Evolutionary conservation across 768 basidiomycete species (phyloP).

Genomic region (Tephrocybe sp.): DNA sequence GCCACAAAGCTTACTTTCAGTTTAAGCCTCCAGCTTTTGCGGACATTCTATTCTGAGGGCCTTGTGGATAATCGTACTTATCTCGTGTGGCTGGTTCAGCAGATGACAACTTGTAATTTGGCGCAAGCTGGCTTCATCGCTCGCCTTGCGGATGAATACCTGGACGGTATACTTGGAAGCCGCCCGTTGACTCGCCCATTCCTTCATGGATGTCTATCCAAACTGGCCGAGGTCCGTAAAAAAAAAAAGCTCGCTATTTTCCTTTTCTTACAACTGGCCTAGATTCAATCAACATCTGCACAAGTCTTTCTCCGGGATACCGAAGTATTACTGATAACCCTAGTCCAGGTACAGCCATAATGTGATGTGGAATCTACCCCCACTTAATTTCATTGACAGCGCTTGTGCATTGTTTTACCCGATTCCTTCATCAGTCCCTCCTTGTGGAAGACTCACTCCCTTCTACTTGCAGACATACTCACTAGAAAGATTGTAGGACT

Average conservation of each 20-base stretch:
- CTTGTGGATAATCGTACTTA: constrained; percentile 78
- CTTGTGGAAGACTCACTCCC: constrained; percentile 56
- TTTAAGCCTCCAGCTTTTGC: constrained; percentile 62
- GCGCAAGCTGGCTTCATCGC: constrained; percentile 79
- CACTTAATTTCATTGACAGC: constrained; percentile 33
- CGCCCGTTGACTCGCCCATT: constrained; percentile 71
- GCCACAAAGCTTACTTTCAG: background rate
- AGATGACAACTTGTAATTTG: constrained; percentile 73
- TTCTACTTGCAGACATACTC: constrained; percentile 46
- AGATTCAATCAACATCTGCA: constrained; percentile 56
- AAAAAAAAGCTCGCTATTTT: background rate
- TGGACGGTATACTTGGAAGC: constrained; percentile 62
- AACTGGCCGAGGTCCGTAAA: constrained; percentile 57
- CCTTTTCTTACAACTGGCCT: background rate
- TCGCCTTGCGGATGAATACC: constrained; percentile 76
- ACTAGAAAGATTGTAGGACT: constrained; percentile 33
- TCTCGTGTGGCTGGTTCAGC: constrained; percentile 75
- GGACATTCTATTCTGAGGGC: constrained; percentile 77
- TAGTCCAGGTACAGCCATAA: constrained; percentile 53
- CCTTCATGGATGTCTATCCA: constrained; percentile 65
- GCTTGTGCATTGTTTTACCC: constrained; percentile 65
- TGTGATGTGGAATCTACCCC: background rate
- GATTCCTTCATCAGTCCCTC: constrained; percentile 75
- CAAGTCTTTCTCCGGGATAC: constrained; percentile 55
- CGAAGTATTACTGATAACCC: constrained; percentile 46